Base-by-base conservation (phyloP, 2,329 filamentous ascomycete genomes). In the Ascochyta rabiei region DNA sequence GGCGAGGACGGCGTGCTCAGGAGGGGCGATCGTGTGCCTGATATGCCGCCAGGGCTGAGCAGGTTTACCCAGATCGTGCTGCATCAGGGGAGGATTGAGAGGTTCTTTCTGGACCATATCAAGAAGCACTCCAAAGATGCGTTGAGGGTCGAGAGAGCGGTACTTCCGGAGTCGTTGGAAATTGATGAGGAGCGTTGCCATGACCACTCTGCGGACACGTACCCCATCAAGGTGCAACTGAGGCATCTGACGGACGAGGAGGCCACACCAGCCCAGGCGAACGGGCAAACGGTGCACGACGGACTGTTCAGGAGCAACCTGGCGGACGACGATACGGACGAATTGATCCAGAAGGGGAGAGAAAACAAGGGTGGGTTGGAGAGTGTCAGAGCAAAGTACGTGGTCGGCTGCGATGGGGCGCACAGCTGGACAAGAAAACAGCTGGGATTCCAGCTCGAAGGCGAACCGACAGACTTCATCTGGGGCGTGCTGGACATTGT, bases 31-130 rank as follows among this genome's bases (percentile, higher is more conserved):
- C 80, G 84, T 38, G 85, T 88, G 16, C 80, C 83, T 0, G 86
- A 90, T 70, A 87, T 83, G 0, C 83, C 84, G 40, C 80, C 81
- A 0, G 85, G 84, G 0, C 77, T 88, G 44, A 86, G 81, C 19
- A 81, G 82, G 5, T 89, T 88, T 60, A 83, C 85, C 49, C 83
- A 90, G 66, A 82, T 86, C 3, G 84, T 89, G 4, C 71, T 92
- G 34, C 88, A 90, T 62, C 89, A 91, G 73, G 89, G 87, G 3
- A 82, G 87, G 1, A 85, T 90, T 56, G 88, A 91, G 67, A 77
- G 81, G 1, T 88, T 87, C 68, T 86, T 89, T 62, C 76, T 88
- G 0, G 85, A 89, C 57, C 81, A 82, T 40, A 83, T 89, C 46
- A 79, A 80, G 58, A 75, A 83, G 48, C 72, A 83, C 62, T 82